phyloP scores from a whole-genome alignment of 192 early-diverging fungal genomes.

The Spizellomyces punctatus region DNA sequence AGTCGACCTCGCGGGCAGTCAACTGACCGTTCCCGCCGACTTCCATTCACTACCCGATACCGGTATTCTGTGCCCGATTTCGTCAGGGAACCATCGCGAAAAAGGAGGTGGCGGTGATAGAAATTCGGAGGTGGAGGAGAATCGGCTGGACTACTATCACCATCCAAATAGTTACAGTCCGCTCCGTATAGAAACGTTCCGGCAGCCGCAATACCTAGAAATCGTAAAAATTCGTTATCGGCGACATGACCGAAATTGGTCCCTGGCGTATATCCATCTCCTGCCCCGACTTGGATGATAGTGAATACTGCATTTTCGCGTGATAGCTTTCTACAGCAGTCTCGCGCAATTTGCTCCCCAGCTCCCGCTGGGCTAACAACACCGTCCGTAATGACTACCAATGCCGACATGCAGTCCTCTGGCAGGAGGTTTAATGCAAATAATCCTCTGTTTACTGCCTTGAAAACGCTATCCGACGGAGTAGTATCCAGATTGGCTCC shows the following conservation, averaged over 20 bases:
- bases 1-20: slow-evolving; percentile 43
- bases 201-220: slow-evolving; percentile 42
- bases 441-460: slow-evolving; percentile 40
- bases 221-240: slow-evolving; percentile 54
- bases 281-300: slow-evolving; percentile 54
- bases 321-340: slow-evolving; percentile 36
- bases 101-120: slow-evolving; percentile 47
- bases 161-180: slow-evolving; percentile 48
- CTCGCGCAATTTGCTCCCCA: slow-evolving; percentile 40
- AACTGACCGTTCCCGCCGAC: slow-evolving; percentile 40
- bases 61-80: slow-evolving; percentile 25
- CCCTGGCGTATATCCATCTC: slow-evolving; percentile 43
- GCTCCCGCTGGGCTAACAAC: slow-evolving; percentile 34
- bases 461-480: slow-evolving; percentile 7
- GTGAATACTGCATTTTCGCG: slow-evolving; percentile 39
- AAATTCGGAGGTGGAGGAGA: slow-evolving; percentile 42
- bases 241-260: slow-evolving; percentile 55
- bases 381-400: slow-evolving; percentile 56
- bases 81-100: slow-evolving; percentile 32
- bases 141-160: neutral
- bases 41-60: slow-evolving; percentile 32
- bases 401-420: slow-evolving; percentile 35
- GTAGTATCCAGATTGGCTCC: neutral
- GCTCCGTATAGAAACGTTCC: slow-evolving; percentile 52
- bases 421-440: slow-evolving; percentile 46